Percentiles rank a stretch among this genome's conserved stretches.
These are phyloP conservation scores for Boletus insuetus DNA, from an alignment of 768 basidiomycete genomes.

Conservation along the genomic window DNA sequence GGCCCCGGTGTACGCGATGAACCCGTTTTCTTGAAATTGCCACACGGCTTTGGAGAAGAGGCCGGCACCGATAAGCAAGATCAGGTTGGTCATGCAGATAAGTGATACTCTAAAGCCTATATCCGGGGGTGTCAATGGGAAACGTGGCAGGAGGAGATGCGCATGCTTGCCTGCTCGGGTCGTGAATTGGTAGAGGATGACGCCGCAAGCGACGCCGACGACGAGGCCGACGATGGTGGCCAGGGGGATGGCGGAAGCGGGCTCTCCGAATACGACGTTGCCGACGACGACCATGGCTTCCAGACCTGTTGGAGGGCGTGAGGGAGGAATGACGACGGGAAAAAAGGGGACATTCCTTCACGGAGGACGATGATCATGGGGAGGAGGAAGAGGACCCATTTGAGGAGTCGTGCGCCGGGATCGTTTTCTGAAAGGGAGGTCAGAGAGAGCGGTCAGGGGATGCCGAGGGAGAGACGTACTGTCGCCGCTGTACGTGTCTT, in stretches of 20 bases:
- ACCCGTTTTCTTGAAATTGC: constrained; percentile 67
- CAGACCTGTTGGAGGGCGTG: constrained; percentile 45
- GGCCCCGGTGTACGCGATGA: constrained; percentile 64
- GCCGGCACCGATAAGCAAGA: constrained; percentile 92
- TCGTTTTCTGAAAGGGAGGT: constrained; percentile 38
- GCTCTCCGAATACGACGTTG: constrained; percentile 83
- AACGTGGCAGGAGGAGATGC: too few species aligned
- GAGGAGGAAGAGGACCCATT: constrained; percentile 87
- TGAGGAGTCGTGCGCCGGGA: constrained; percentile 51
- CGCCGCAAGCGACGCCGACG: constrained; percentile 71
- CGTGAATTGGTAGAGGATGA: constrained; percentile 77
- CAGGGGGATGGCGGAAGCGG: constrained; percentile 84
- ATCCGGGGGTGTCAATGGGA: neutral
- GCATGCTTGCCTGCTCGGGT: constrained; percentile 58
- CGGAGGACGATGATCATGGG: constrained; percentile 91
- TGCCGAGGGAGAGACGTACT: constrained; percentile 34
- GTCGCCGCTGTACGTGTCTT: constrained; percentile 66
- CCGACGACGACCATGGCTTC: constrained; percentile 95
- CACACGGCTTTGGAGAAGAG: constrained; percentile 81
- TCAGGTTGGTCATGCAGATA: constrained; percentile 84
- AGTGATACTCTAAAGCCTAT: constrained; percentile 83
- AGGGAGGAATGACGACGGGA: neutral
- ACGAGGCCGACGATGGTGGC: constrained; percentile 85
- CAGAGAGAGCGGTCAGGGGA: neutral
- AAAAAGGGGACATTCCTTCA: constrained; percentile 55